These are phyloP conservation scores for Colletotrichum orbiculare DNA, from an alignment of 2,329 filamentous ascomycete genomes.

Conservation along the genomic window DNA sequence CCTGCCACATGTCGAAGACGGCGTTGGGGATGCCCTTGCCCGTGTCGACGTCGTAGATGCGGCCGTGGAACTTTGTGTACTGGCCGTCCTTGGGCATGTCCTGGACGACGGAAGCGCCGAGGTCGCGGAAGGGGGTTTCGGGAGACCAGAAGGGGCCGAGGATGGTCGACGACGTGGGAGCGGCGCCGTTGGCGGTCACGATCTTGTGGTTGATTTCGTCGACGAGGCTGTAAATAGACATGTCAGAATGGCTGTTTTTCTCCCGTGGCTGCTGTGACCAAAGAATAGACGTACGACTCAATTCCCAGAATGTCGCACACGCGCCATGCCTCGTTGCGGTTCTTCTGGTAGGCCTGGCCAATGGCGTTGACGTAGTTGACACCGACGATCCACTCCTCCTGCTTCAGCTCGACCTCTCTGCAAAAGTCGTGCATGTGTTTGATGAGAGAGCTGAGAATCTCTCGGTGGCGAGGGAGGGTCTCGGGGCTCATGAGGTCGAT, in stretches of 20 bases:
- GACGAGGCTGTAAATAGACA: conserved; percentile 21
- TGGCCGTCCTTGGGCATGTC: conserved; percentile 35
- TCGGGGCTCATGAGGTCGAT: conserved; percentile 38
- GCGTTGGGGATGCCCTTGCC: conserved; percentile 51
- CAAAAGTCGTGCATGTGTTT: conserved; percentile 35
- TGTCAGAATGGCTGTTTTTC: neutral
- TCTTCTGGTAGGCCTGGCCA: conserved; percentile 38
- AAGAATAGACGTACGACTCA: conserved; percentile 28
- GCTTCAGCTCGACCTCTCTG: conserved; percentile 34
- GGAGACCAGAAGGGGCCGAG: conserved; percentile 38
- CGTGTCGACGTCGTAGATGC: conserved; percentile 39
- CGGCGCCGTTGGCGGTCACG: conserved; percentile 27
- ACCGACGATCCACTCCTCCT: conserved; percentile 36
- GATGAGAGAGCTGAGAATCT: conserved; percentile 35
- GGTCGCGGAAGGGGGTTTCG: conserved; percentile 37
- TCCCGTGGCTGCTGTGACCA: neutral
- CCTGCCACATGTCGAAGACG: conserved; percentile 71
- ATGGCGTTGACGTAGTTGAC: conserved; percentile 38
- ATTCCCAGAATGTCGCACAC: conserved; percentile 36
- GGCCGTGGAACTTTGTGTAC: conserved; percentile 36
- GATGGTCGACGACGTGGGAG: conserved; percentile 35
- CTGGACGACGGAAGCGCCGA: conserved; percentile 35
- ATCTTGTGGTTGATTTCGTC: conserved; percentile 37
- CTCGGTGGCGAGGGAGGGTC: conserved; percentile 31
- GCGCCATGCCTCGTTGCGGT: conserved; percentile 37